Conservation (phyloP, 371 early-diverging fungal species). For the Mortierella sp. region DNA sequence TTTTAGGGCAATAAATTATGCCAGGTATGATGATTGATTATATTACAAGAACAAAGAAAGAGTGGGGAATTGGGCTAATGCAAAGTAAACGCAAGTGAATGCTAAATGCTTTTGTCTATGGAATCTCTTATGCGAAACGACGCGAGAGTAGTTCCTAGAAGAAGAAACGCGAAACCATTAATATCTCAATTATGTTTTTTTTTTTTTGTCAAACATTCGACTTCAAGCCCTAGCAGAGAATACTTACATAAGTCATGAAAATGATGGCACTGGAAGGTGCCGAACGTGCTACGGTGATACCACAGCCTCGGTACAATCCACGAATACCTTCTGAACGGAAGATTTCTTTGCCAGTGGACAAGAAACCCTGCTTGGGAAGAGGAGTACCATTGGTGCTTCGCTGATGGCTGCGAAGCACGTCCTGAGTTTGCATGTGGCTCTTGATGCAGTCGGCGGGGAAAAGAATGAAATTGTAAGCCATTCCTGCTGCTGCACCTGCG, state of each 20-base stretch:
- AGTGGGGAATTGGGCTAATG: slow-evolving; percentile 3
- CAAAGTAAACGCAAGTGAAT: neutral
- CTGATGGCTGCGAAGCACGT: slow-evolving; percentile 60
- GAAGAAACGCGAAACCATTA: slow-evolving; percentile 1
- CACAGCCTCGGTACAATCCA: slow-evolving; percentile 94
- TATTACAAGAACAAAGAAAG: neutral
- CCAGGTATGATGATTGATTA: neutral
- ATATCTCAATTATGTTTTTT: neutral
- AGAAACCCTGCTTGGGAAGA: slow-evolving; percentile 55
- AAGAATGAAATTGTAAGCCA: slow-evolving; percentile 89
- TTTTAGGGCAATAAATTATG: no score
- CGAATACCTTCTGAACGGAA: slow-evolving; percentile 84
- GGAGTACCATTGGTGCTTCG: slow-evolving; percentile 12
- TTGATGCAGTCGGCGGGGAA: slow-evolving; percentile 98
- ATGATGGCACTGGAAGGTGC: slow-evolving; percentile 95
- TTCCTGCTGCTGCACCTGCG: slow-evolving; percentile 94
- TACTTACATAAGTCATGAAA: slow-evolving; percentile 86
- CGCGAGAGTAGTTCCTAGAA: slow-evolving; percentile 30
- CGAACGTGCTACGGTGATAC: slow-evolving; percentile 90
- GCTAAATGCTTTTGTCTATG: neutral
- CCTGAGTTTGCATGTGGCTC: slow-evolving; percentile 92
- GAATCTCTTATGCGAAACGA: slow-evolving; percentile 16
- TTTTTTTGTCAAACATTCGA: neutral
- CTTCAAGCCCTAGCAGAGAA: neutral
- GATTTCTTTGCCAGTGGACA: slow-evolving; percentile 74